Evolutionary conservation across 2,329 filamentous ascomycete genomes (phyloP), one percentile per base, ranked within the genome.

Genomic region (Ambrosiella beaveri): DNA sequence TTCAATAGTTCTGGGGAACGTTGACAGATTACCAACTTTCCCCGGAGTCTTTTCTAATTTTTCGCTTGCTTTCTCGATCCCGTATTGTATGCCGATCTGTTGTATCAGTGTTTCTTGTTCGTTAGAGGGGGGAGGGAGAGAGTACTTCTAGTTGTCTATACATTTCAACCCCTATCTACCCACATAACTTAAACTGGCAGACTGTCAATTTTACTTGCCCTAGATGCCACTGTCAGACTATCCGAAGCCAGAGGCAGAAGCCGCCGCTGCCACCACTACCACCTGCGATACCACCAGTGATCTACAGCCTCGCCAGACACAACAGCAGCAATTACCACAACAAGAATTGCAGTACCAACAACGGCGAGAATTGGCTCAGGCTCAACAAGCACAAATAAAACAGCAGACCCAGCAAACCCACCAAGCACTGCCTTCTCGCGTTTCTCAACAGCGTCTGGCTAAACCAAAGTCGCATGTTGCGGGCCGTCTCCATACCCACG

Each of bases 381-480:
- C 36, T 47, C 40, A 17, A 8, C n/a, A 56, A 41, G n/a, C 54
- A 38, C 47, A 47, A 38, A 9, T 37, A 12, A 45, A 59, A 52
- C 5, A 41, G 6, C 56, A 45, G 19, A 47, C 38, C 5, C 52
- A 57, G 7, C 40, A 54, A 19, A 41, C 36, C 7, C 45, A 47
- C 17, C 55, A 57, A 17, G 17, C 44, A 2, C 53, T 45, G 1
- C 27, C 56, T 9, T 55, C 56, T 41, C 59, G 59, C 27, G 56
- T 61, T 39, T 61, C 59, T 6, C 59, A 61, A 15, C 59, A 61
- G 47, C 59, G 59, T 37, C 44, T 56, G 17, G 59, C 53, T 12
- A 61, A 61, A 49, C 59, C 58, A 53, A 61, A 61, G 45, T 15
- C 56, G 17, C 59, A 61, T 41, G 56, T 61, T 9, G 59, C 59